Evolutionary conservation across 2,329 filamentous ascomycete species (phyloP).

Genomic region (Bipolaris cookei): DNA sequence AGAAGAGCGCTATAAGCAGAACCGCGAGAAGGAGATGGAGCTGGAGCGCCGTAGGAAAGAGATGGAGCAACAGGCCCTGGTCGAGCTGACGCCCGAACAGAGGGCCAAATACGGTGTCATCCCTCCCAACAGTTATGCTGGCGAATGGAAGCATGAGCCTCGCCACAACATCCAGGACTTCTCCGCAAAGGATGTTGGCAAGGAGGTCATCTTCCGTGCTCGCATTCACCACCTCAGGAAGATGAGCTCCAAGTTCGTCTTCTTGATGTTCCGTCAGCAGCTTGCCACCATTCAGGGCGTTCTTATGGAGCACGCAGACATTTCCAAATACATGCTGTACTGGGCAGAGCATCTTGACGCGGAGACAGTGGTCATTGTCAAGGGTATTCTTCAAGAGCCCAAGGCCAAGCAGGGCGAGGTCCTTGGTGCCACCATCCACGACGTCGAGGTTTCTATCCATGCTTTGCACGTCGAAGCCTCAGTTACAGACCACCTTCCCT

Average conservation of each 20-base stretch:
- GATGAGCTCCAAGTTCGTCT: constrained; percentile 82
- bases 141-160: constrained; percentile 56
- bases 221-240: constrained; percentile 80
- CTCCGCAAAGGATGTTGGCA: constrained; percentile 60
- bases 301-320: constrained; percentile 66
- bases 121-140: constrained; percentile 64
- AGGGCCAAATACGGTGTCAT: constrained; percentile 64
- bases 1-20: constrained; percentile 54
- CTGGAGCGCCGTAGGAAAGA: constrained; percentile 56
- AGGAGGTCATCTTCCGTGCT: constrained; percentile 70
- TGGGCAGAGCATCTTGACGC: constrained; percentile 84
- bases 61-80: constrained; percentile 56
- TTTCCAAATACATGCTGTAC: constrained; percentile 78
- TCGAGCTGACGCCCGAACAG: constrained; percentile 65
- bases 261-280: constrained; percentile 85
- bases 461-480: constrained; percentile 67
- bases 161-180: constrained; percentile 61
- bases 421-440: constrained; percentile 75
- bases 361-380: constrained; percentile 79
- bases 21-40: constrained; percentile 53
- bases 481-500: constrained; percentile 68
- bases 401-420: constrained; percentile 70
- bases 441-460: constrained; percentile 76
- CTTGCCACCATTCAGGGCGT: constrained; percentile 85
- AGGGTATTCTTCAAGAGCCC: constrained; percentile 74